phyloP scores from a whole-genome alignment of 2,329 filamentous ascomycete species.

The Pestalotiopsis sp. region DNA sequence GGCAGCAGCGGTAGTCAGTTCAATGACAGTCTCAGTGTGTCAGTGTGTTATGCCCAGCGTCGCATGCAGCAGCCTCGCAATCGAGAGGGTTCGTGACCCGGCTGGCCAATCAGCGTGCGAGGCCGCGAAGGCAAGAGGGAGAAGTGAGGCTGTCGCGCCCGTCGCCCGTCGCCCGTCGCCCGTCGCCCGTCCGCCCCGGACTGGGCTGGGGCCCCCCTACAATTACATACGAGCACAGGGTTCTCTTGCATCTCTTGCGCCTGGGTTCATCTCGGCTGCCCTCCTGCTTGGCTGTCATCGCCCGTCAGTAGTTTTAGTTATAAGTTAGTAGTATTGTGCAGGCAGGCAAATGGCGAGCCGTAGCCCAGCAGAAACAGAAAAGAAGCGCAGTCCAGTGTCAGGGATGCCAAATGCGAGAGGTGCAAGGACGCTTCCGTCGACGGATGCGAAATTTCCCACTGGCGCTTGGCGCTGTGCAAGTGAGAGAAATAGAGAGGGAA shows the following conservation, averaged over 20 bases:
- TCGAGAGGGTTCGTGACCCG: conserved; percentile 16
- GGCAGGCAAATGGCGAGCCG: too few relatives aligned
- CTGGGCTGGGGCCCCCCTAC: background rate
- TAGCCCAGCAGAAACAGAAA: too few relatives aligned
- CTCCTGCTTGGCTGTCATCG: background rate
- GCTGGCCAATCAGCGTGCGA: background rate
- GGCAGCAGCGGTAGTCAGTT: conserved; percentile 11
- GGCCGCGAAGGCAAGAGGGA: conserved; percentile 19
- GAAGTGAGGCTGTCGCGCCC: conserved; percentile 11
- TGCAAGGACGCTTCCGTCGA: conserved; percentile 6
- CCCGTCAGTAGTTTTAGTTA: too few relatives aligned
- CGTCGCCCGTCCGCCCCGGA: background rate
- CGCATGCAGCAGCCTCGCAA: conserved; percentile 36
- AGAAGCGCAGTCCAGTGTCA: too few relatives aligned
- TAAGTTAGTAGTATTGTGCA: too few relatives aligned
- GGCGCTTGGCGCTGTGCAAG: background rate
- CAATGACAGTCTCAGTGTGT: too few relatives aligned
- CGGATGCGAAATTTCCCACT: conserved; percentile 14
- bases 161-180: background rate
- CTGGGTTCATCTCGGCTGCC: background rate
- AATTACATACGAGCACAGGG: background rate
- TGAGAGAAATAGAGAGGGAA: background rate
- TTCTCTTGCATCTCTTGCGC: background rate
- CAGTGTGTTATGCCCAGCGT: conserved; percentile 15
- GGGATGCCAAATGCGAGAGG: background rate